These are phyloP conservation scores for Coprinopsis sp. DNA, from an alignment of 768 basidiomycete species.

Conservation along the genomic window DNA sequence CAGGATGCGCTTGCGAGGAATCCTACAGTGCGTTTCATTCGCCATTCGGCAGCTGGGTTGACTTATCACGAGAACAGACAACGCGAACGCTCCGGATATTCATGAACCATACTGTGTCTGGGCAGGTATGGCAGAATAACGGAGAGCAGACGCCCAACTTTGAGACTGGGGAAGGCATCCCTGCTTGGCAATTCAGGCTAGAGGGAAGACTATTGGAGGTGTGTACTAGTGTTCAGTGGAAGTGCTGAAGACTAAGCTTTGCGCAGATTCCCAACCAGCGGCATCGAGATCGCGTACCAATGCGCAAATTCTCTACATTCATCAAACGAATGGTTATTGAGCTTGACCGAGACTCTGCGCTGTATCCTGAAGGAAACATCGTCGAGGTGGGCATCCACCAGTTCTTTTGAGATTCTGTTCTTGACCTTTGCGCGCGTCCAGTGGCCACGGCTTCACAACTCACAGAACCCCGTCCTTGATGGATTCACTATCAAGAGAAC, in stretches of 20 bases:
- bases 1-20: slow-evolving; percentile 80
- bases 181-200: slow-evolving; percentile 83
- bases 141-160: slow-evolving; percentile 47
- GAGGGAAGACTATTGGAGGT: slow-evolving; percentile 87
- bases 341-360: slow-evolving; percentile 74
- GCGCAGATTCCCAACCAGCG: slow-evolving; percentile 56
- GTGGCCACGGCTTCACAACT: slow-evolving; percentile 61
- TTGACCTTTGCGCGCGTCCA: slow-evolving; percentile 18
- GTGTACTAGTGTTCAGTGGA: slow-evolving; percentile 16
- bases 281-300: slow-evolving; percentile 54
- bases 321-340: slow-evolving; percentile 84
- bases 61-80: slow-evolving; percentile 42
- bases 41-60: not conserved
- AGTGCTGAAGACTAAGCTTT: not conserved
- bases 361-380: slow-evolving; percentile 83
- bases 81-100: slow-evolving; percentile 82
- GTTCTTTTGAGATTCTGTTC: not conserved
- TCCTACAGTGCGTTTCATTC: slow-evolving; percentile 49
- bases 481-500: slow-evolving; percentile 82
- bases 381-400: slow-evolving; percentile 61
- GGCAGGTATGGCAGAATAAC: slow-evolving; percentile 79
- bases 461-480: slow-evolving; percentile 62
- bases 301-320: slow-evolving; percentile 80
- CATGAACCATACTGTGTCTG: slow-evolving; percentile 81
- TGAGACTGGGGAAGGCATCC: slow-evolving; percentile 84